These are phyloP conservation scores for Podosphaera xanthii DNA, from an alignment of 2,329 filamentous ascomycete species.

Conservation along the genomic window DNA sequence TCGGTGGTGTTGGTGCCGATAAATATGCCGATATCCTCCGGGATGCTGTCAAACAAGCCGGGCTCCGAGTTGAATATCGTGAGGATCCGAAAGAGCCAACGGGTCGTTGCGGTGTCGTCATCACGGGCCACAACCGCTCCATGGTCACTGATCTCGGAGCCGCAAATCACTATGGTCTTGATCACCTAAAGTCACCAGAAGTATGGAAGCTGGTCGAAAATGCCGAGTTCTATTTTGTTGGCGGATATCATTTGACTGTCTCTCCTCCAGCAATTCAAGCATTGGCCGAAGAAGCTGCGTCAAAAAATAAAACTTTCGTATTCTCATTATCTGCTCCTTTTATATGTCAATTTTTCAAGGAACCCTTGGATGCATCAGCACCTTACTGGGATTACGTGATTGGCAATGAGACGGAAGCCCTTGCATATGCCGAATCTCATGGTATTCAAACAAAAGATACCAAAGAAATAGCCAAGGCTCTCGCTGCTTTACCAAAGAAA, in stretches of 20 bases:
- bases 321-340: constrained; percentile 89
- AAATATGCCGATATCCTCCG: constrained; percentile 80
- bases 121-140: constrained; percentile 87
- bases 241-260: constrained; percentile 94
- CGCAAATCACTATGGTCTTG: constrained; percentile 89
- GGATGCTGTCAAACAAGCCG: constrained; percentile 67
- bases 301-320: constrained; percentile 75
- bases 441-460: constrained; percentile 52
- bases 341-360: constrained; percentile 95
- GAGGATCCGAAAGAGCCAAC: constrained; percentile 68
- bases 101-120: constrained; percentile 85
- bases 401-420: constrained; percentile 90
- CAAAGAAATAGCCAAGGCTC: constrained; percentile 60
- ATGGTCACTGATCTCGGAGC: constrained; percentile 90
- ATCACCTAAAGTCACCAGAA: constrained; percentile 74
- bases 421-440: constrained; percentile 68
- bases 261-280: constrained; percentile 78
- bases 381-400: constrained; percentile 93
- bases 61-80: constrained; percentile 84
- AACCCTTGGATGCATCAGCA: constrained; percentile 62
- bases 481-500: constrained; percentile 79
- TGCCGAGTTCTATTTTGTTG: constrained; percentile 76
- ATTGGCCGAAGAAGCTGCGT: constrained; percentile 71
- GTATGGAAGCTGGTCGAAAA: constrained; percentile 84
- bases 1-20: constrained; percentile 86